Conservation (phyloP, 108 stramenopile species). For the Cyclotella atomus region DNA sequence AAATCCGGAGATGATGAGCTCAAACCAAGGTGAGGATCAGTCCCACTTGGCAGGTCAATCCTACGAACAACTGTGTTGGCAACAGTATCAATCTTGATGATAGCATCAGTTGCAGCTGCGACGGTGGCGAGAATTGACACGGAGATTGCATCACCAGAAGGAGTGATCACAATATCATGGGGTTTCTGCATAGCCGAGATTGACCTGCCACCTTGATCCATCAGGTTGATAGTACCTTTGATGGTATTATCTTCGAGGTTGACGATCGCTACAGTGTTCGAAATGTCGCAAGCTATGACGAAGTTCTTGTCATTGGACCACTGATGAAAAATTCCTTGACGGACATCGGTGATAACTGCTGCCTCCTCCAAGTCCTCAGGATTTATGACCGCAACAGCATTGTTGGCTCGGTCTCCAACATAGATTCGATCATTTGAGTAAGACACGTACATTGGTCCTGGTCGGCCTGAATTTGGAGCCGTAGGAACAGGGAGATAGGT, state of each 20-base stretch:
- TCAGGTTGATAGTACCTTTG: neutral
- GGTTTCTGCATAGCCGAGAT: neutral
- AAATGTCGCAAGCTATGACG: conserved; percentile 1
- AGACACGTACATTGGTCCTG: neutral
- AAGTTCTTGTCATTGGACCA: neutral
- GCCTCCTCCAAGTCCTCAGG: conserved; percentile 7
- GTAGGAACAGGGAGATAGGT: no score
- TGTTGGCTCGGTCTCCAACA: neutral
- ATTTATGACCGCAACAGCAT: neutral
- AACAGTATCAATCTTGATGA: conserved; percentile 2
- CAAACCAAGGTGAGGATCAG: conserved; percentile 2
- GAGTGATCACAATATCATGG: conserved; percentile 8
- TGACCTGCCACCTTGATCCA: neutral
- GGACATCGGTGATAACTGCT: neutral
- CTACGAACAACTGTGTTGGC: neutral
- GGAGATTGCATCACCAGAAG: conserved; percentile 7
- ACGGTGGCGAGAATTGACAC: neutral
- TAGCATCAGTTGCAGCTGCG: neutral
- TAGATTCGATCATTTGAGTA: neutral
- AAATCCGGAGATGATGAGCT: neutral
- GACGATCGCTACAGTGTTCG: neutral
- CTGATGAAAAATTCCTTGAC: conserved; percentile 1
- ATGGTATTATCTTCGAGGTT: neutral
- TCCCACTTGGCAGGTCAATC: neutral
- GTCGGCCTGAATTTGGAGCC: neutral